phyloP scores from a whole-genome alignment of 2,329 filamentous ascomycete genomes.

The Paecilomyces formosus region DNA sequence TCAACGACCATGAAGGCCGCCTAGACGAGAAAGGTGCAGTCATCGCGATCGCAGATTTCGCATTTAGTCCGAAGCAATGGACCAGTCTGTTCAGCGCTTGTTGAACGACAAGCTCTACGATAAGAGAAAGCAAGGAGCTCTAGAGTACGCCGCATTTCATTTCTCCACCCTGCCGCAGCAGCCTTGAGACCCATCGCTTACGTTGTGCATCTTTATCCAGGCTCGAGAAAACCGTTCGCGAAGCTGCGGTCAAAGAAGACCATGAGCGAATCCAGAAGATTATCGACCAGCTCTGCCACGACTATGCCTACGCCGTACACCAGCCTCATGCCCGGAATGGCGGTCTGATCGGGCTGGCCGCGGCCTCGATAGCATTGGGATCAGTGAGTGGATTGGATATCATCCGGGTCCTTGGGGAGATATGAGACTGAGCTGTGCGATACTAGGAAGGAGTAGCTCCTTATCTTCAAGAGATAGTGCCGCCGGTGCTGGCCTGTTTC shows the following conservation, averaged over 20 bases:
- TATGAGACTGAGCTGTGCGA: slow-evolving; percentile 11
- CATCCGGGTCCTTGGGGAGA: neutral
- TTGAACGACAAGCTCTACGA: slow-evolving; percentile 99
- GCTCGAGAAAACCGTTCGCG: slow-evolving; percentile 83
- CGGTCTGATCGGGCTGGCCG: slow-evolving; percentile 88
- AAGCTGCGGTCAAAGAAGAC: slow-evolving; percentile 69
- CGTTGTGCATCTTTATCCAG: slow-evolving; percentile 39
- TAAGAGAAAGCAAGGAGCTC: slow-evolving; percentile 89
- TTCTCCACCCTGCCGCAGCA: neutral
- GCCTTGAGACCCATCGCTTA: slow-evolving; percentile 1
- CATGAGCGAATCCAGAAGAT: slow-evolving; percentile 76
- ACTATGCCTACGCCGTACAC: slow-evolving; percentile 95
- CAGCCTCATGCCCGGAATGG: slow-evolving; percentile 95
- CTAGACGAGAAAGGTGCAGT: neutral
- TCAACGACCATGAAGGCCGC: neutral
- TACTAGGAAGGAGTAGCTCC: slow-evolving; percentile 70
- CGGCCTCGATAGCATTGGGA: slow-evolving; percentile 90
- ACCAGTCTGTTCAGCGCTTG: slow-evolving; percentile 78
- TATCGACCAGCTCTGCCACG: slow-evolving; percentile 92
- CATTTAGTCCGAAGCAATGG: slow-evolving; percentile 55
- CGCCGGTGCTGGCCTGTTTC: slow-evolving; percentile 94
- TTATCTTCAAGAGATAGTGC: slow-evolving; percentile 89
- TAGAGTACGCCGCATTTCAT: slow-evolving; percentile 62
- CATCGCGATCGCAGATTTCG: neutral
- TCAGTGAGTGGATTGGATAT: slow-evolving; percentile 54